phyloP scores from a whole-genome alignment of 768 basidiomycete species.

The Strobilomyces dryophilus region DNA sequence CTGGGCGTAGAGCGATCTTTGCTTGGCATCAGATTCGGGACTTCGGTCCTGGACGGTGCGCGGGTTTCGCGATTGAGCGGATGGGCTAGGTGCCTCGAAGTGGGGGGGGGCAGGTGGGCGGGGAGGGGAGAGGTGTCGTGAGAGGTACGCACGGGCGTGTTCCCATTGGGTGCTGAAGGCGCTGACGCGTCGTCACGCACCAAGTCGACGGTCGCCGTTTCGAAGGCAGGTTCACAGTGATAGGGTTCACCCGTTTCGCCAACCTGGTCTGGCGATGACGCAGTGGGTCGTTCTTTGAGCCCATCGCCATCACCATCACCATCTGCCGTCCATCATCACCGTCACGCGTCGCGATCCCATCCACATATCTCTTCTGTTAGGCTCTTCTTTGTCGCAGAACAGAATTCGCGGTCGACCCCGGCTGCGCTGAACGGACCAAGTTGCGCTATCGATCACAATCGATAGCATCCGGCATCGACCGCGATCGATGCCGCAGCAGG shows the following conservation, averaged over 20 bases:
- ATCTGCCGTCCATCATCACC: not conserved
- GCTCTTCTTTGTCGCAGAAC: not conserved
- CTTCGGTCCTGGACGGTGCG: not conserved
- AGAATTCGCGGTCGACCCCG: not conserved
- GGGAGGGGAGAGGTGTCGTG: too few species aligned
- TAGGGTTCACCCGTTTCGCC: constrained; percentile 1
- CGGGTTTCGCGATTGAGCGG: not conserved
- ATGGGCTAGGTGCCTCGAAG: not conserved
- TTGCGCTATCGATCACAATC: not conserved
- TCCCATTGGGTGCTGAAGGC: not conserved
- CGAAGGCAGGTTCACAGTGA: not conserved
- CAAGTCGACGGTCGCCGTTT: not conserved
- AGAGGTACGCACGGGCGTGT: too few species aligned
- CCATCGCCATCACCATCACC: not conserved
- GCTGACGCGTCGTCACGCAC: not conserved
- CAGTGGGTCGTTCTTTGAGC: not conserved
- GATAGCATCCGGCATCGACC: constrained; percentile 10
- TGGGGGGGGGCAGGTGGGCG: not conserved
- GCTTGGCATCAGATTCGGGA: not conserved
- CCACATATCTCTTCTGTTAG: too few species aligned
- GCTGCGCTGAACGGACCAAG: not conserved
- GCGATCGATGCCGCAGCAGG: constrained; percentile 11
- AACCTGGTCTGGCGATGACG: not conserved
- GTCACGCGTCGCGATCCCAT: too few species aligned
- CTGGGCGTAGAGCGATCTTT: not conserved